phyloP scores from a whole-genome alignment of 768 basidiomycete species.

The Jaapia argillacea region DNA sequence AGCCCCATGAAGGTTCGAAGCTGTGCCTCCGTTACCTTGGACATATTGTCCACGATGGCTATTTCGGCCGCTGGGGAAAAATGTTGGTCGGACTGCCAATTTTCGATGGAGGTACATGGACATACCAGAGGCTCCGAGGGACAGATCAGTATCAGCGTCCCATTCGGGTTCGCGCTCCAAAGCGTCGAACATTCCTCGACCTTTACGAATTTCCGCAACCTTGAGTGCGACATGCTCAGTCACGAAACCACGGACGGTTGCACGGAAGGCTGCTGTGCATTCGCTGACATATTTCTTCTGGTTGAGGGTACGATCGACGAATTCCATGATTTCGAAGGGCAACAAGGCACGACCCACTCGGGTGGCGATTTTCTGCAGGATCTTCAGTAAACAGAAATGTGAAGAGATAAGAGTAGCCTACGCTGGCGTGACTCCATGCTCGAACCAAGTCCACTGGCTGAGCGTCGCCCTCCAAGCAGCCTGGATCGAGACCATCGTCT shows the following conservation, averaged over 20 bases:
- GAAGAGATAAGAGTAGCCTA: slow-evolving; percentile 20
- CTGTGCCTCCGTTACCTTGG: slow-evolving; percentile 81
- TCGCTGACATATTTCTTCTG: slow-evolving; percentile 51
- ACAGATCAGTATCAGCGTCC: slow-evolving; percentile 70
- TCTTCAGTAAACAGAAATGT: not conserved
- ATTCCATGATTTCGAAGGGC: slow-evolving; percentile 78
- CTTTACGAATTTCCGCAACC: slow-evolving; percentile 57
- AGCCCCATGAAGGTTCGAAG: slow-evolving; percentile 72
- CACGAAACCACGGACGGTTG: slow-evolving; percentile 64
- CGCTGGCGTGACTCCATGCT: slow-evolving; percentile 79
- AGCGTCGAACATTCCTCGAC: slow-evolving; percentile 79
- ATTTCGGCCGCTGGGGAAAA: slow-evolving; percentile 45
- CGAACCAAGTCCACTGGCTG: slow-evolving; percentile 87
- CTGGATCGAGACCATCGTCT: slow-evolving; percentile 95
- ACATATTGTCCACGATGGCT: slow-evolving; percentile 78
- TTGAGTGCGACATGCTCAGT: slow-evolving; percentile 50
- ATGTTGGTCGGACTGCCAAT: slow-evolving; percentile 2
- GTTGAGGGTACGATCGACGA: slow-evolving; percentile 55
- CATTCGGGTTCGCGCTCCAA: slow-evolving; percentile 64
- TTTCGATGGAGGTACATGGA: not conserved
- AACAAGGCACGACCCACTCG: slow-evolving; percentile 56
- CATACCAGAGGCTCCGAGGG: slow-evolving; percentile 65
- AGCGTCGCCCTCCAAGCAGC: slow-evolving; percentile 91
- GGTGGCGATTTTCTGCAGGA: slow-evolving; percentile 48
- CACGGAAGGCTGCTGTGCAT: slow-evolving; percentile 63